A percentile compares a stretch with the other conserved stretches of the same genome.
Evolutionary conservation across 495 filamentous ascomycete species (phyloP).

Genomic region (Penicillium samsonianum): DNA sequence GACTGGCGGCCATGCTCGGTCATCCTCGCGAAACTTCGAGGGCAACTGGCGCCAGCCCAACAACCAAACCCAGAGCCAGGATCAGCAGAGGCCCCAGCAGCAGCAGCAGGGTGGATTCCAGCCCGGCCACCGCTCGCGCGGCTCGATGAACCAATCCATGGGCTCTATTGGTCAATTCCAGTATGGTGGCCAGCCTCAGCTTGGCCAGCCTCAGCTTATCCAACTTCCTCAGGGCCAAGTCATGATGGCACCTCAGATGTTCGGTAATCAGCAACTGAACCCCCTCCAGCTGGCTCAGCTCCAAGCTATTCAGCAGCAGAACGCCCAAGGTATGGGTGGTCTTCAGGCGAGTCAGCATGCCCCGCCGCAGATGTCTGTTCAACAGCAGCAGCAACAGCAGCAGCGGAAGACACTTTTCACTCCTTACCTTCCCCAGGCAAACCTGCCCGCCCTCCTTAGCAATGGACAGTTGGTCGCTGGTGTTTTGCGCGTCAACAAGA

Average conservation of each 20-base stretch:
- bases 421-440: conserved; percentile 95
- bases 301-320: conserved; percentile 88
- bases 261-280: conserved; percentile 80
- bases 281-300: conserved; percentile 87
- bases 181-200: conserved; percentile 83
- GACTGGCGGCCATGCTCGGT: conserved; percentile 68
- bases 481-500: conserved; percentile 98
- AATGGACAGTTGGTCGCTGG: conserved; percentile 95
- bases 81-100: conserved; percentile 51
- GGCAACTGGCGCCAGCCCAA: conserved; percentile 95
- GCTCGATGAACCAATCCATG: conserved; percentile 84
- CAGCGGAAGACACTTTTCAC: conserved; percentile 98
- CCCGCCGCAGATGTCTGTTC: conserved; percentile 56
- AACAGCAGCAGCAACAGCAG: conserved; percentile 69
- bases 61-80: conserved; percentile 57
- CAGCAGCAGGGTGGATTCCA: conserved; percentile 72
- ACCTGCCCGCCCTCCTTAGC: conserved; percentile 82
- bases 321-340: conserved; percentile 67
- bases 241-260: conserved; percentile 73
- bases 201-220: conserved; percentile 88
- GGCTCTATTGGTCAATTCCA: conserved; percentile 85
- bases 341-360: conserved; percentile 78
- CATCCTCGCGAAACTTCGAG: conserved; percentile 89
- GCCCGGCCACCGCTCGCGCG: conserved; percentile 83
- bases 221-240: conserved; percentile 83